These are phyloP conservation scores for Carex sylvatica DNA, from an alignment of 202 grass and related monocot genomes.

Conservation along the genomic window DNA sequence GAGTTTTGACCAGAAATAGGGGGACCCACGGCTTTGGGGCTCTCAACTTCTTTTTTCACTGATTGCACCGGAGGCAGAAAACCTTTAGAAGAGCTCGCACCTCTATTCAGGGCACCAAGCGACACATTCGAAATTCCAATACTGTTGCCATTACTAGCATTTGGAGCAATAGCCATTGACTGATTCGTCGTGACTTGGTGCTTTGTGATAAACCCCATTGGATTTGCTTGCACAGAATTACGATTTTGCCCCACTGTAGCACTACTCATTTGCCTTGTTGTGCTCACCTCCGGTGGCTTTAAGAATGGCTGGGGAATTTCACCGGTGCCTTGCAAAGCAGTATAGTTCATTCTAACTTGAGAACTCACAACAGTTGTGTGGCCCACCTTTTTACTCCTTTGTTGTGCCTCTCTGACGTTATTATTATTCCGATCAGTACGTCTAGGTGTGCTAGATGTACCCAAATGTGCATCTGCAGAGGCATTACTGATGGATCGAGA, in stretches of 20 bases:
- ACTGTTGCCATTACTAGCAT: slow-evolving; percentile 41
- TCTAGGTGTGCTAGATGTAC: slow-evolving; percentile 11
- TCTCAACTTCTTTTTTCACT: slow-evolving; percentile 58
- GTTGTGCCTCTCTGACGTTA: slow-evolving; percentile 29
- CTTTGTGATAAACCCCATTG: slow-evolving; percentile 48
- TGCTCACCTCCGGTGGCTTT: slow-evolving; percentile 49
- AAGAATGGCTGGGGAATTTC: slow-evolving; percentile 43
- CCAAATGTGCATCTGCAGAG: slow-evolving; percentile 15
- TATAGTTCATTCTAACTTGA: slow-evolving; percentile 32
- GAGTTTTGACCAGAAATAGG: slow-evolving; percentile 33
- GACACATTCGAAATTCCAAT: slow-evolving; percentile 47
- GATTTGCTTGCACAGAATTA: slow-evolving; percentile 38
- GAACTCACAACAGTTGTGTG: slow-evolving; percentile 38
- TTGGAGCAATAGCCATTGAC: slow-evolving; percentile 30
- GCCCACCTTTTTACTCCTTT: slow-evolving; percentile 29
- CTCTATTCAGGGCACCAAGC: slow-evolving; percentile 37
- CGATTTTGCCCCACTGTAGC: slow-evolving; percentile 48
- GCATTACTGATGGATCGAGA: slow-evolving; percentile 37
- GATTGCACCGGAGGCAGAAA: slow-evolving; percentile 52
- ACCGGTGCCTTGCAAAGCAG: slow-evolving; percentile 13
- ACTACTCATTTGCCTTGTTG: slow-evolving; percentile 46
- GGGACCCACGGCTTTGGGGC: slow-evolving; percentile 31
- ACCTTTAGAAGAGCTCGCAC: slow-evolving; percentile 41
- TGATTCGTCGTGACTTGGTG: slow-evolving; percentile 41
- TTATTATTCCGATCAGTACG: slow-evolving; percentile 35